Conservation (phyloP, 352 stramenopile species). For the Phytophthora vignae region DNA sequence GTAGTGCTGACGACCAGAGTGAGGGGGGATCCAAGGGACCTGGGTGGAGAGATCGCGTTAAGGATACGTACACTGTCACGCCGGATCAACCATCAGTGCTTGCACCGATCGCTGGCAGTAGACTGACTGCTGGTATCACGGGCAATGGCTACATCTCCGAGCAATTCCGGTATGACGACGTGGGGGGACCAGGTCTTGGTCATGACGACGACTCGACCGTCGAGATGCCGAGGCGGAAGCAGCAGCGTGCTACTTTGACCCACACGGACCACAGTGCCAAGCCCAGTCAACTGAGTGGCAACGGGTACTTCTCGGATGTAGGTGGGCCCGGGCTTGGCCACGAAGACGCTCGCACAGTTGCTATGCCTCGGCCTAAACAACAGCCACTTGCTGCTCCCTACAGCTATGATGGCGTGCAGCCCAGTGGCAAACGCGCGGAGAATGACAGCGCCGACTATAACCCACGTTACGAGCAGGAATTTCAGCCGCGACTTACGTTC, state of each 20-base stretch:
- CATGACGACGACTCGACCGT: constrained; percentile 31
- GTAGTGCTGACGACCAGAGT: constrained; percentile 23
- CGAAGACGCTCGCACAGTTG: constrained; percentile 29
- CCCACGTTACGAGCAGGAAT: constrained; percentile 4
- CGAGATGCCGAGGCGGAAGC: constrained; percentile 35
- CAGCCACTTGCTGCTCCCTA: not conserved
- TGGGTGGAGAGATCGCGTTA: constrained; percentile 41
- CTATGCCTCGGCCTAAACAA: constrained; percentile 42
- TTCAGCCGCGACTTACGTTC: constrained; percentile 34
- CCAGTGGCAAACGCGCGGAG: constrained; percentile 10
- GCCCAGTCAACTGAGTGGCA: constrained; percentile 16
- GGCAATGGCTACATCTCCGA: constrained; percentile 44
- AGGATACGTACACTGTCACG: constrained; percentile 36
- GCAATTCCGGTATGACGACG: constrained; percentile 45
- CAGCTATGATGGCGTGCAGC: constrained; percentile 14
- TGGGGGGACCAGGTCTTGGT: constrained; percentile 28
- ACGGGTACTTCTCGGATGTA: constrained; percentile 37
- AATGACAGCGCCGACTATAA: not conserved
- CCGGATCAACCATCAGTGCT: constrained; percentile 18
- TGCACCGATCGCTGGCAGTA: constrained; percentile 17
- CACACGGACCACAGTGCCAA: constrained; percentile 18
- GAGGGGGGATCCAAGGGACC: constrained; percentile 26
- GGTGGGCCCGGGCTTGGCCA: constrained; percentile 35
- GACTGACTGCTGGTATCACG: constrained; percentile 31
- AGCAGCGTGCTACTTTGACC: not conserved